Percentiles rank a stretch among this genome's conserved stretches.
These are phyloP conservation scores for Delphinella strobiligena DNA, from an alignment of 2,329 filamentous ascomycete genomes.

Conservation along the genomic window DNA sequence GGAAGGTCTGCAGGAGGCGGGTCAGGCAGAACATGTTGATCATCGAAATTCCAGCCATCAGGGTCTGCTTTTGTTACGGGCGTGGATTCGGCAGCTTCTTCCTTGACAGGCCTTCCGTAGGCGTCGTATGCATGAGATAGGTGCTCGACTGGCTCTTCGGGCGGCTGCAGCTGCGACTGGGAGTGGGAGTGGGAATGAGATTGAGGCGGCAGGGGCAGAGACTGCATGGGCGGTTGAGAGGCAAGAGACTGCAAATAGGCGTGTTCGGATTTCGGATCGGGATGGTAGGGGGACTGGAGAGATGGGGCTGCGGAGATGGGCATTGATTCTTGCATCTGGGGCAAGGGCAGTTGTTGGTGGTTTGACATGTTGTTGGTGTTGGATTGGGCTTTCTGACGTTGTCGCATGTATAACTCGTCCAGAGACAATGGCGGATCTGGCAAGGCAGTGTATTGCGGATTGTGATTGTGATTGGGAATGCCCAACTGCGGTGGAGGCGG, in stretches of 20 bases:
- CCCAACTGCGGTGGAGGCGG: conserved; percentile 40
- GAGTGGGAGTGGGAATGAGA: conserved; percentile 19
- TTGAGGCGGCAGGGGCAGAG: conserved; percentile 14
- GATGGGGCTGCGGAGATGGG: background rate
- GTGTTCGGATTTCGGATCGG: background rate
- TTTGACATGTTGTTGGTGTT: conserved; percentile 37
- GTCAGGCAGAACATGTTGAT: conserved; percentile 52
- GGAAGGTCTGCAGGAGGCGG: conserved; percentile 37
- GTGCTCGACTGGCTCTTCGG: conserved; percentile 45
- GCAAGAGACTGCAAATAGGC: conserved; percentile 2
- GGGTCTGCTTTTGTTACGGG: conserved; percentile 38
- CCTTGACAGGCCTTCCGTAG: conserved; percentile 39
- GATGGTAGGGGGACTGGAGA: background rate
- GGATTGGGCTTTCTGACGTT: conserved; percentile 38
- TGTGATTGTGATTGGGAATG: conserved; percentile 19
- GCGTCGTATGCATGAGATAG: conserved; percentile 47
- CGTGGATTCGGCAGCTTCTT: conserved; percentile 29
- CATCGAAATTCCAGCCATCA: conserved; percentile 91
- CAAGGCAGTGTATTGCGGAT: conserved; percentile 18
- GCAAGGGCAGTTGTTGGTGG: conserved; percentile 42
- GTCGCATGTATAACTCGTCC: conserved; percentile 48
- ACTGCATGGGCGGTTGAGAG: conserved; percentile 22
- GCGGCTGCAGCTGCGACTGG: conserved; percentile 12
- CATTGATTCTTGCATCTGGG: conserved; percentile 19
- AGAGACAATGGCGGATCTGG: conserved; percentile 43